Evolutionary conservation across 83 land plant genomes (phyloP).

Genomic region (Thuja plicata): DNA sequence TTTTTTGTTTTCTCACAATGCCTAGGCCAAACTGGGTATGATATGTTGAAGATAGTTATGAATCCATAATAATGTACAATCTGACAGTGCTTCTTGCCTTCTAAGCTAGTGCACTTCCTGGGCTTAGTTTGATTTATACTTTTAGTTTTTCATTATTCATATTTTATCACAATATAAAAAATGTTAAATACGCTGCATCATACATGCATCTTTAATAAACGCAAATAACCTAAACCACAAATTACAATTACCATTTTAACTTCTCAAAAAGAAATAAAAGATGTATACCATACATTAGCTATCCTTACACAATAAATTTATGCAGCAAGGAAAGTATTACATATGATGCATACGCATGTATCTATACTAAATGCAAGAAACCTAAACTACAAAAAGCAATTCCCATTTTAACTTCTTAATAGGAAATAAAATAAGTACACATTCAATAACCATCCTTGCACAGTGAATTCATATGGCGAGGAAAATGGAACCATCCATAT

Average conservation of each 20-base stretch:
- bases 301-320: no score
- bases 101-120: background rate
- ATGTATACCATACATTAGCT: no score
- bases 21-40: background rate
- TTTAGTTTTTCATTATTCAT: background rate
- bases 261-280: no score
- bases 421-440: no score
- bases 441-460: no score
- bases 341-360: background rate
- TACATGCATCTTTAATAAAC: background rate
- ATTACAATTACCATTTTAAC: no score
- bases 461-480: background rate
- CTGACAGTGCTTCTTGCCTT: background rate
- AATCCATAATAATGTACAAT: background rate
- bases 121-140: background rate
- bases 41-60: background rate
- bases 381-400: no score
- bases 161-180: no score
- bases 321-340: background rate
- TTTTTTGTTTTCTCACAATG: background rate
- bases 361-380: background rate
- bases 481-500: background rate
- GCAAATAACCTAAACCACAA: background rate
- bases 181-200: background rate
- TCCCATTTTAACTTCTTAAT: no score